phyloP scores from a whole-genome alignment of 495 filamentous ascomycete genomes.

The Xylaria sp. region DNA sequence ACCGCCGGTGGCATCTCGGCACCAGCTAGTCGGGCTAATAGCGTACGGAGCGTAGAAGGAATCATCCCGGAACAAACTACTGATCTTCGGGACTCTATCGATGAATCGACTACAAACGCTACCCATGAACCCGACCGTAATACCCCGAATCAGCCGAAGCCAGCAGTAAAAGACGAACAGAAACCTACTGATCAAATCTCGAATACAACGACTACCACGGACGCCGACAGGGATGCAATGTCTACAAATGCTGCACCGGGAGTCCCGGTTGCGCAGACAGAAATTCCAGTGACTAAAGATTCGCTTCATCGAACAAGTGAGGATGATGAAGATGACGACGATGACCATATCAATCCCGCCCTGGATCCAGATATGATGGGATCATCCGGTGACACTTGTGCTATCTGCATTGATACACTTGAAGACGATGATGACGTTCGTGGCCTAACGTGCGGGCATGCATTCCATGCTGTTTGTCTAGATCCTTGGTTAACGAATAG shows the following conservation, averaged over 20 bases:
- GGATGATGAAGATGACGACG: constrained; percentile 71
- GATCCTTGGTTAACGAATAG: constrained; percentile 96
- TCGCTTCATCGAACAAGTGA: constrained; percentile 20
- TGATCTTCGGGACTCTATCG: constrained; percentile 46
- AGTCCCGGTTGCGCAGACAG: constrained; percentile 22
- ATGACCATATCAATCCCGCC: constrained; percentile 83
- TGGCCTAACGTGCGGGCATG: constrained; percentile 91
- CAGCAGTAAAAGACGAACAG: constrained; percentile 30
- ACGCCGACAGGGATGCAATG: constrained; percentile 20
- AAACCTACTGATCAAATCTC: constrained; percentile 27
- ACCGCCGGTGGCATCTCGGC: constrained; percentile 85
- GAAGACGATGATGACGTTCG: constrained; percentile 96
- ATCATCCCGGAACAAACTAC: constrained; percentile 50
- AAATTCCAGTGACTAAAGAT: constrained; percentile 10
- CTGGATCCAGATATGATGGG: constrained; percentile 82
- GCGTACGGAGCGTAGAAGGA: constrained; percentile 69
- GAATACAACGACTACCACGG: constrained; percentile 7
- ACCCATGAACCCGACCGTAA: not conserved
- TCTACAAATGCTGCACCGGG: not conserved
- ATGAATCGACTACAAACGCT: constrained; percentile 41
- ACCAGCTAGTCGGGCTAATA: constrained; percentile 71
- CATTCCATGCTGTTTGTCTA: constrained; percentile 92
- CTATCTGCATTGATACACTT: constrained; percentile 92
- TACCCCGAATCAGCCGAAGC: constrained; percentile 1
- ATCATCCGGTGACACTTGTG: constrained; percentile 92